Base-by-base conservation (phyloP, 2,329 filamentous ascomycete genomes). In the Phialophora macrospora region DNA sequence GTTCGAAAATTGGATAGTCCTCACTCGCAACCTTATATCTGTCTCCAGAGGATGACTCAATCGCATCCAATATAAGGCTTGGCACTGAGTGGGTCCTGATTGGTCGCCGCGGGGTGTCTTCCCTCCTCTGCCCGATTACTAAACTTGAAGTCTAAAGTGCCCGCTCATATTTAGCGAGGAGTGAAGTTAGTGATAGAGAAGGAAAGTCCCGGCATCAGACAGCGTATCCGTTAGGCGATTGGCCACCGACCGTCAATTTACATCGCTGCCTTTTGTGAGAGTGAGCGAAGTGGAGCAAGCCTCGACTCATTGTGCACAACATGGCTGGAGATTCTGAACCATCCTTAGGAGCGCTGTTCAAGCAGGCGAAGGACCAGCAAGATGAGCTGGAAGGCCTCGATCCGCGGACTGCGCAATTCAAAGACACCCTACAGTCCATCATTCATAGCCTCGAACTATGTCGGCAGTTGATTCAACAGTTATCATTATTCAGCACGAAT, bases 401-500 rank as follows among this genome's bases (percentile, higher is more conserved):
- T 44, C 69, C 71, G 22, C 64, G 70, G 17, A 68, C 57, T 48
- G 57, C 59, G 1, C 55, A 22, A 7, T 71, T 69, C 65, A 69
- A 70, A 30, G 41, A 62, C 7, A 56, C 63, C 12, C 62, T 70
- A 5, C 64, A 67, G 56, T 67, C 69, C 32, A 65, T 66, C 48
- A 63, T 68, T 41, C 55, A 66, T 48, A 65, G 60, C 30, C 63
- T 72, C n/a, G 83, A 90, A 73, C 83, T 90, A 76, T 93, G 91
- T 77, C 82, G 90, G 65, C 81, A 86, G 65, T 85, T 91, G 63
- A 87, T 91, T 69, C 82, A 87, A 70, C 84, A 87, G 66, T 82
- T 95, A 28, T 89, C 91, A 0, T 82, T 99, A 60, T 98, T 98
- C 84, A 97, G 92, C 72, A 84, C 88, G 41, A 99, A 99, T 78